These are phyloP conservation scores for Rhododendron williamsianum DNA, from an alignment of 148 eudicot genomes.

Conservation along the genomic window DNA sequence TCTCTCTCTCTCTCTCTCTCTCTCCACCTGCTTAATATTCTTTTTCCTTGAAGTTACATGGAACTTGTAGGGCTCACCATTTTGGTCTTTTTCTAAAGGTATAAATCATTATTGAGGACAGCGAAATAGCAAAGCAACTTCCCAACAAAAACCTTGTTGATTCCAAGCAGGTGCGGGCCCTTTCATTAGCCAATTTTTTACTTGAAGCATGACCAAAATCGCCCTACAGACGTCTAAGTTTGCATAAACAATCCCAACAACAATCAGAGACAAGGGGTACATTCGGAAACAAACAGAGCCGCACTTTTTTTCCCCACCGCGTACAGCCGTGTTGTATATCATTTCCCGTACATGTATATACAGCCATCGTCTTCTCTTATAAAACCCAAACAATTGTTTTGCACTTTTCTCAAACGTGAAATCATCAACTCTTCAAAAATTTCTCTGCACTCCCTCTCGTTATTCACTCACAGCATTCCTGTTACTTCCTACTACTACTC, in stretches of 20 bases:
- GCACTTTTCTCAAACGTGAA: neutral
- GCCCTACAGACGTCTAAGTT: neutral
- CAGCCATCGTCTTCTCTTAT: neutral
- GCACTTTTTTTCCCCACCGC: conserved; percentile 2
- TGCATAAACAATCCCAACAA: neutral
- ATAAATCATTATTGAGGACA: neutral
- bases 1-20: neutral
- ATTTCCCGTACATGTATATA: conserved; percentile 1
- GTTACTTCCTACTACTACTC: neutral
- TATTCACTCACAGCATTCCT: neutral
- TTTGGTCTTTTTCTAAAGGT: neutral
- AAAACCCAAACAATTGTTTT: neutral
- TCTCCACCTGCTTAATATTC: neutral
- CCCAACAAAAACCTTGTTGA: neutral
- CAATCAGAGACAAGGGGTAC: neutral
- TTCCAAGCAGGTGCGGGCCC: no score
- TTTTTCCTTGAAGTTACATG: neutral
- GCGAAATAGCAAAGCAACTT: neutral
- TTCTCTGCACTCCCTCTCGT: neutral
- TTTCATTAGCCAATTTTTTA: neutral
- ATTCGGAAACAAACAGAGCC: conserved; percentile 1
- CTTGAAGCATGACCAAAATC: neutral
- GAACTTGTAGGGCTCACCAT: neutral
- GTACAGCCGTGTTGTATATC: conserved; percentile 14
- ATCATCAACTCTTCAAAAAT: neutral